phyloP scores from a whole-genome alignment of 352 stramenopile genomes.

The Pythium insidiosum region DNA sequence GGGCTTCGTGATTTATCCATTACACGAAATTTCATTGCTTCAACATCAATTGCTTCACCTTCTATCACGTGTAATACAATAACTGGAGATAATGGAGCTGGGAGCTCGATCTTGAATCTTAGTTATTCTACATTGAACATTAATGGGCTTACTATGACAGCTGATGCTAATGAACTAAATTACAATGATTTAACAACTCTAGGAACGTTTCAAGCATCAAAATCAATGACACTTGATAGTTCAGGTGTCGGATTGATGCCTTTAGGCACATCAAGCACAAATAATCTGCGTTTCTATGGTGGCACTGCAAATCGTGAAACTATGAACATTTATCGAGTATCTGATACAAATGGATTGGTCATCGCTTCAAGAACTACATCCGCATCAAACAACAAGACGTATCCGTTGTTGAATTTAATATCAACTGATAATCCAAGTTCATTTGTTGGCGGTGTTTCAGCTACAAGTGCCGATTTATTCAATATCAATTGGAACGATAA shows the following conservation, averaged over 20 bases:
- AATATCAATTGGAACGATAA: slow-evolving; percentile 5
- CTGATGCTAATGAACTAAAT: slow-evolving; percentile 1
- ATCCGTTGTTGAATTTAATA: slow-evolving; percentile 4
- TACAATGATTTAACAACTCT: slow-evolving; percentile 3
- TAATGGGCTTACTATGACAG: slow-evolving; percentile 1
- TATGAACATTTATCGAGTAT: slow-evolving; percentile 7
- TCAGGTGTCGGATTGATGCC: neutral
- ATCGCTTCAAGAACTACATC: slow-evolving; percentile 4
- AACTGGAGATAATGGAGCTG: too few relatives aligned
- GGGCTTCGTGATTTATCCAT: too few relatives aligned
- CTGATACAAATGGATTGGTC: slow-evolving; percentile 3
- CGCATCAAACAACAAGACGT: slow-evolving; percentile 3
- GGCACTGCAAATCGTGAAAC: slow-evolving; percentile 1
- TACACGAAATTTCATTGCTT: too few relatives aligned
- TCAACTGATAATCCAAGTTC: slow-evolving; percentile 2
- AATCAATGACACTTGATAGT: slow-evolving; percentile 1
- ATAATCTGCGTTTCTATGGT: slow-evolving; percentile 1
- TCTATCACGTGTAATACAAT: too few relatives aligned
- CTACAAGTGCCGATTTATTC: slow-evolving; percentile 3
- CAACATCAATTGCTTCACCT: too few relatives aligned
- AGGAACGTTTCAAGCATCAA: slow-evolving; percentile 1
- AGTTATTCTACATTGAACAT: too few relatives aligned
- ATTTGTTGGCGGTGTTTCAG: slow-evolving; percentile 2
- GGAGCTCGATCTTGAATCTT: too few relatives aligned
- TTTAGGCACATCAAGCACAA: slow-evolving; percentile 1